A percentile compares a stretch with the other conserved stretches of the same genome.
Conservation (phyloP, 306 rosid genomes). For the Castanospermum australe region DNA sequence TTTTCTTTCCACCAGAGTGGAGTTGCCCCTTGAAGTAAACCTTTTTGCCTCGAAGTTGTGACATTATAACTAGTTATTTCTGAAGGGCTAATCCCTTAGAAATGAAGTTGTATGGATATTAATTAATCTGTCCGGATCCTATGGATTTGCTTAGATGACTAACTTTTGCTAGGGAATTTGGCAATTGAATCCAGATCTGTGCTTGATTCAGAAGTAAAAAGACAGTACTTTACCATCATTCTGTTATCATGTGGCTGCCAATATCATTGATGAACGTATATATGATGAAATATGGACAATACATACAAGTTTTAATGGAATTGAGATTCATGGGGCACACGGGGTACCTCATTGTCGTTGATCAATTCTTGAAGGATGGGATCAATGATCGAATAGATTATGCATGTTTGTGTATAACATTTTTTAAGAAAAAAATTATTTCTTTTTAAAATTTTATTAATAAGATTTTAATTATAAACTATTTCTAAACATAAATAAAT, state of each 20-base stretch:
- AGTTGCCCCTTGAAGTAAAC: constrained; percentile 7
- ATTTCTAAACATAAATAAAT: no score
- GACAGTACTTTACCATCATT: no score
- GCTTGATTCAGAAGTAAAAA: no score
- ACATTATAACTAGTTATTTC: background rate
- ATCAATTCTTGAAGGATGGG: constrained; percentile 7
- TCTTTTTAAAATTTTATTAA: no score
- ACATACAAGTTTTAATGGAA: constrained; percentile 63
- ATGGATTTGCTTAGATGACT: background rate
- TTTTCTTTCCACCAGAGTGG: background rate
- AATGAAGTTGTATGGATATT: background rate
- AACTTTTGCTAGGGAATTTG: background rate
- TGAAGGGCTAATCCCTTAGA: no score
- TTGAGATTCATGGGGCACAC: constrained; percentile 72
- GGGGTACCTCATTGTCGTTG: constrained; percentile 59
- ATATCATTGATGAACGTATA: no score
- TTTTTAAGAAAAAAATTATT: no score
- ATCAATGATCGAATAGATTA: background rate
- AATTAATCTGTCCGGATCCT: background rate
- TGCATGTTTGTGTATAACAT: no score
- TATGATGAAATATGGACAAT: no score
- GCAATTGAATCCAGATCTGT: background rate
- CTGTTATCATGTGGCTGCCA: no score
- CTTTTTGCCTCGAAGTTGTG: background rate
- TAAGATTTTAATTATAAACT: no score